phyloP scores from a whole-genome alignment of 768 basidiomycete genomes.

The Coprinopsis cinerea region DNA sequence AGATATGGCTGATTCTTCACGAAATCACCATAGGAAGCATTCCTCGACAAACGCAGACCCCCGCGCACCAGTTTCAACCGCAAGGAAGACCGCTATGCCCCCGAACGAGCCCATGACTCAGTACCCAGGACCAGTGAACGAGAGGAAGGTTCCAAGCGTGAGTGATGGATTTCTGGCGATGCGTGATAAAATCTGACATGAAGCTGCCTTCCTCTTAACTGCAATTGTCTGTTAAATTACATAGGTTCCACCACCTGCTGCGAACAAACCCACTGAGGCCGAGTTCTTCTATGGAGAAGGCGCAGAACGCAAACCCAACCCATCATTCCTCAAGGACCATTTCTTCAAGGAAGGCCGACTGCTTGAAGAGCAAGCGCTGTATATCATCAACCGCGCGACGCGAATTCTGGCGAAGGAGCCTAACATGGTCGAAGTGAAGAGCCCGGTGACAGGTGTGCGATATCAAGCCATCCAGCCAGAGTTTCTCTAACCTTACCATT shows the following conservation, averaged over 20 bases:
- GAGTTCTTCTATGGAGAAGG: constrained; percentile 59
- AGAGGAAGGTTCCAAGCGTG: constrained; percentile 10
- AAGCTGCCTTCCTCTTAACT: not conserved
- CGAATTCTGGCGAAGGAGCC: constrained; percentile 68
- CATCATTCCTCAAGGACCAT: constrained; percentile 78
- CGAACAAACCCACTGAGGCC: constrained; percentile 59
- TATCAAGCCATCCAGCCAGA: too few species aligned
- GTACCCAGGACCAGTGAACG: constrained; percentile 7
- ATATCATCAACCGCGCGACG: constrained; percentile 67
- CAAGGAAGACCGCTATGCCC: constrained; percentile 7
- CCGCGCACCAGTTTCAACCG: constrained; percentile 1
- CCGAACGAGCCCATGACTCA: constrained; percentile 5
- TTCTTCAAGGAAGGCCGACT: constrained; percentile 84
- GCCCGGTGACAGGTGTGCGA: constrained; percentile 83
- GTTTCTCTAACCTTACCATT: not conserved
- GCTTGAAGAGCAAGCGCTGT: constrained; percentile 79
- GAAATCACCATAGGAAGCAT: not conserved
- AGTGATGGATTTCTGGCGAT: not conserved
- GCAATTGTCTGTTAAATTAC: not conserved
- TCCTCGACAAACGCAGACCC: not conserved
- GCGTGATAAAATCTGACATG: not conserved
- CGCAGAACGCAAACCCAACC: constrained; percentile 61
- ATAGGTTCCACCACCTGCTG: constrained; percentile 68
- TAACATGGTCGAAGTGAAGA: constrained; percentile 80
- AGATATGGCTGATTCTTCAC: not conserved